Percentiles rank a stretch among this genome's conserved stretches.
Evolutionary conservation across 306 rosid genomes (phyloP).

Genomic region (Morella rubra): DNA sequence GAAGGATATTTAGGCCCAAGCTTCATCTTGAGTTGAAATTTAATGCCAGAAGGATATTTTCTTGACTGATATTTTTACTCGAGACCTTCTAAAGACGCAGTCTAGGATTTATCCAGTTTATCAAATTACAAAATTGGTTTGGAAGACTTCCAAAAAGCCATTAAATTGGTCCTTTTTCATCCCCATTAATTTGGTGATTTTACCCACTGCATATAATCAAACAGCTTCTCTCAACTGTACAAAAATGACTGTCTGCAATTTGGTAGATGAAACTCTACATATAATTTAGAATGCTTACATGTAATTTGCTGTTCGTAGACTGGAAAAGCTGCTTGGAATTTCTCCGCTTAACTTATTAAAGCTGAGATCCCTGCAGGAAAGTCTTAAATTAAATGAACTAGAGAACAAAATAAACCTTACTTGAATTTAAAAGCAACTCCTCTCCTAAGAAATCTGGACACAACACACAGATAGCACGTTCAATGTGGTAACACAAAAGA

Average conservation of each 20-base stretch:
- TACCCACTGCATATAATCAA: background rate
- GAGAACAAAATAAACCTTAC: background rate
- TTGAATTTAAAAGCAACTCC: background rate
- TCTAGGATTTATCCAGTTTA: background rate
- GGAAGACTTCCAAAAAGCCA: background rate
- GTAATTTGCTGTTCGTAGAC: constrained; percentile 20
- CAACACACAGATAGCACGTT: background rate
- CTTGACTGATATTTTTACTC: background rate
- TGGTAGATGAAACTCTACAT: background rate
- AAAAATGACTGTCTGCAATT: background rate
- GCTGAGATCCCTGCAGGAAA: constrained; percentile 77
- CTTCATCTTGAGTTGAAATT: background rate
- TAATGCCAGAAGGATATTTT: background rate
- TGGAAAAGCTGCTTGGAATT: constrained; percentile 44
- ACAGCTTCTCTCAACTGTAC: background rate
- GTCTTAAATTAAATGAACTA: background rate
- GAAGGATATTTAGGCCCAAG: too few relatives aligned
- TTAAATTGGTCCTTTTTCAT: background rate
- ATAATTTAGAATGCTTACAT: constrained; percentile 45
- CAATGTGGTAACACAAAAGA: background rate
- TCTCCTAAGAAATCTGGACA: background rate
- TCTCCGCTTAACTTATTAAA: constrained; percentile 61
- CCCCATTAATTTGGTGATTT: background rate
- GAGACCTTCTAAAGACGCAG: background rate
- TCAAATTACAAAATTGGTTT: background rate